Evolutionary conservation across 140 eudicot species (phyloP).

Genomic region (Ambrosia hybrid): DNA sequence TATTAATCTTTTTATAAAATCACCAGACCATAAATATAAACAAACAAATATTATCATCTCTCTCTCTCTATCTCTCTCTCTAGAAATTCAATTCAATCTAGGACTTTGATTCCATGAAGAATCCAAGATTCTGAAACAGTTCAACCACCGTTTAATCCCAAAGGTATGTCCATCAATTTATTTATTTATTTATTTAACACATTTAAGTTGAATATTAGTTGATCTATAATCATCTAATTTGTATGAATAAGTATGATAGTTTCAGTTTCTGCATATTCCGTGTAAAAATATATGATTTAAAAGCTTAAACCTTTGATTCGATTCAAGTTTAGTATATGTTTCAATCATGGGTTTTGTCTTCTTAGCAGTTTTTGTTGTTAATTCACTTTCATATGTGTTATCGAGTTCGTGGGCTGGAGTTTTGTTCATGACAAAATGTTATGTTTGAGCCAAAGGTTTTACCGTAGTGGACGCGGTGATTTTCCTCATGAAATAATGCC

Average conservation of each 20-base stretch:
- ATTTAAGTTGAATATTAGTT: slow-evolving; percentile 1
- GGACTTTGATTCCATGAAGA: slow-evolving; percentile 19
- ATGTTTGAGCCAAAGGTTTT: no score
- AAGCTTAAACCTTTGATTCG: slow-evolving; percentile 7
- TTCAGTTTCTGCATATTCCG: slow-evolving; percentile 18
- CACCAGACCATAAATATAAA: neutral
- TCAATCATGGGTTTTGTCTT: neutral
- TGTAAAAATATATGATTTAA: slow-evolving; percentile 1
- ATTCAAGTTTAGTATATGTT: slow-evolving; percentile 2
- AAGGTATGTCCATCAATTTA: slow-evolving; percentile 16
- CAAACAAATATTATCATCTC: neutral
- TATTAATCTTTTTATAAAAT: slow-evolving; percentile 3
- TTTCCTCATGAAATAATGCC: no score
- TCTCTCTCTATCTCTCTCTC: slow-evolving; percentile 10
- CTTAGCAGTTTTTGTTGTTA: neutral
- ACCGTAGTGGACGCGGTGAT: no score
- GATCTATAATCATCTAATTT: slow-evolving; percentile 15
- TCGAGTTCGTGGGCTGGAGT: no score
- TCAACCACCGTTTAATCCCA: slow-evolving; percentile 22
- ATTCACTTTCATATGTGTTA: no score
- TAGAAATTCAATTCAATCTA: slow-evolving; percentile 9
- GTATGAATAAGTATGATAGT: slow-evolving; percentile 5
- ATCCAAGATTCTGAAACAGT: slow-evolving; percentile 6
- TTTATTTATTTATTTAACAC: neutral
- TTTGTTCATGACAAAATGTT: no score